Base-by-base conservation (phyloP, 2,329 filamentous ascomycete species). In the Fusarium beomiforme region DNA sequence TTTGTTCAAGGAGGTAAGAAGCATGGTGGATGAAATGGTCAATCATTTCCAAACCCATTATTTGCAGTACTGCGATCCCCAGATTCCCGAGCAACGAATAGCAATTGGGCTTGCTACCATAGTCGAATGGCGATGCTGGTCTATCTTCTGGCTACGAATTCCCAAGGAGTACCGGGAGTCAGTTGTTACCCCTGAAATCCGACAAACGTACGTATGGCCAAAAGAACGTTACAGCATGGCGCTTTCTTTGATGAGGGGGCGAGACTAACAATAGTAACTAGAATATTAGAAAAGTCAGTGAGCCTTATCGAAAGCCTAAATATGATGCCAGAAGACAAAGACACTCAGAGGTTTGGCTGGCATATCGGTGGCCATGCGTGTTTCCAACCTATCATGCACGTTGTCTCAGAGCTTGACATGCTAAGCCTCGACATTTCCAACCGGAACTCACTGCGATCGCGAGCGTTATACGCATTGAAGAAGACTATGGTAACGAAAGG, bases 371-470 rank as follows among this genome's bases (percentile, higher is more conserved):
- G 55, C 1, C 55, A 58, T 23, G 55, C 55, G 19, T 58, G 33
- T 24, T 58, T 58, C 29, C 55, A 58, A 16, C 47, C 55, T 23
- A 58, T 58, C 5, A 58, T 58, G 34, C 55, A 58, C 14, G 53
- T 58, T 16, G 16, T 58, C 44, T 53, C 55, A 2, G 55, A 58
- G 46, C 55, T 58, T n/a, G n/a, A 53, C 8, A 53, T 37, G 26
- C 24, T 24, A 7, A 17, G 10, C 9, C 7, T 33, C 17, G 34
- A 58, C 6, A 16, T 12, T 8, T 24, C 34, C 12, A 53, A 39
- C 8, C 44, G 2, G 8, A 16, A 31, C 1, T 3, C 8, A 33
- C 7, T 51, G 2, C 24, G 34, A 14, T 29, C 44, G 13, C 33
- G 55, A 19, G 55, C 55, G 3, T 9, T 58, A 3, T 33, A 39